These are phyloP conservation scores for Lachnellula subtilissima DNA, from an alignment of 2,329 filamentous ascomycete genomes.

Conservation along the genomic window DNA sequence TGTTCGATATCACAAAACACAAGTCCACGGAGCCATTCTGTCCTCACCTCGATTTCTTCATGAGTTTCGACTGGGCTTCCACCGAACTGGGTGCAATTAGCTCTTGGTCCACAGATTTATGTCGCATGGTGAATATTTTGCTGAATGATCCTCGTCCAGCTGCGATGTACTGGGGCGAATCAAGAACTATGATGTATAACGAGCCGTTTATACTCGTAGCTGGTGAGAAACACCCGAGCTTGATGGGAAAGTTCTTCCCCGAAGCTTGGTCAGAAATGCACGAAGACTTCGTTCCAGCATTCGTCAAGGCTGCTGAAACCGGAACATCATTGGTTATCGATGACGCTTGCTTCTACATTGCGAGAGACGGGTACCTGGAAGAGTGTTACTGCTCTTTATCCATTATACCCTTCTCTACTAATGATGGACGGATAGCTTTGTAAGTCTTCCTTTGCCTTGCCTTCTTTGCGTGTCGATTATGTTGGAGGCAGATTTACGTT, in stretches of 20 bases:
- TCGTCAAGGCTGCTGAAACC: constrained; percentile 27
- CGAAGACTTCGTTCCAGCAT: constrained; percentile 27
- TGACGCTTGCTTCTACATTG: constrained; percentile 30
- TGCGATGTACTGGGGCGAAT: constrained; percentile 34
- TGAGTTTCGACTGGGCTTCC: constrained; percentile 38
- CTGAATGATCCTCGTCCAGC: constrained; percentile 34
- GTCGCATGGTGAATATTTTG: constrained; percentile 34
- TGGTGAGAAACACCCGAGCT: constrained; percentile 32
- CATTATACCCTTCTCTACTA: constrained; percentile 19
- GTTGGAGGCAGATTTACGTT: too few species aligned
- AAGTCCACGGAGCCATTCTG: constrained; percentile 13
- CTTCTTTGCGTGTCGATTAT: too few species aligned
- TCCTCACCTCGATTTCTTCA: constrained; percentile 25
- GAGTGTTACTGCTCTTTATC: constrained; percentile 33
- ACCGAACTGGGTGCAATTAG: constrained; percentile 39
- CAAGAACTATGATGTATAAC: constrained; percentile 34
- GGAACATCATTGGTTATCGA: constrained; percentile 23
- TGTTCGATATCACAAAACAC: constrained; percentile 23
- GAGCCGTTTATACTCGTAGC: constrained; percentile 31
- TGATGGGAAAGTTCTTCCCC: constrained; percentile 35
- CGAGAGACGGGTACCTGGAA: constrained; percentile 33
- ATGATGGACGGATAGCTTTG: constrained; percentile 17
- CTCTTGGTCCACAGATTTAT: constrained; percentile 37
- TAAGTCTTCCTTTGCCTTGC: constrained; percentile 5
- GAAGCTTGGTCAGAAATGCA: constrained; percentile 38